Base-by-base conservation (phyloP, 228 moss, liverwort and hornwort genomes). In the Sphagnum magellanicum region DNA sequence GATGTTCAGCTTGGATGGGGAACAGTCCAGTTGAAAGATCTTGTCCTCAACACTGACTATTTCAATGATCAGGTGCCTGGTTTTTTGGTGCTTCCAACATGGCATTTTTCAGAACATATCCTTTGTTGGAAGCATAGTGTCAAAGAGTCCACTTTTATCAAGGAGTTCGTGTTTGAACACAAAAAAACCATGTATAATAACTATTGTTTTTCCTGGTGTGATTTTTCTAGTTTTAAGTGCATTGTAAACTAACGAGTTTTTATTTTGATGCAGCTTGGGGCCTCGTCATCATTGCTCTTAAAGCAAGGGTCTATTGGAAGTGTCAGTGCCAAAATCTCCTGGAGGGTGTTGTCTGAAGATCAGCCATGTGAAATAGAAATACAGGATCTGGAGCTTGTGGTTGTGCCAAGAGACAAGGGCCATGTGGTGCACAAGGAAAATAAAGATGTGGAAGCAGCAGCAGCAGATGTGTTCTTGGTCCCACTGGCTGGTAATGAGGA, bases 1-100 rank as follows among this genome's bases (percentile, higher is more conserved):
- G 97, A 98, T 74, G 97, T 98, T 75, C 97, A 98, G 84, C 91
- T 98, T 74, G 91, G 91, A 65, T 84, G 91, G 16, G 97, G 97
- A 64, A 87, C 83, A 16, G 84, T 98, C 68, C 87, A 87, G 73
- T 80, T 98, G 51, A 93, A 84, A 69, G 91, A 98, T 11, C 81
- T 98, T 5, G 84, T 80, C 60, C 82, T 98, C 0, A 93, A 98
- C 63, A 90, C 90, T 16, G 78, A 79, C 46, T 98, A 93, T 74
- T 85, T 98, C 52, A 93, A 98, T 68, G 91, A 93, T 47, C 97
- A 93, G 96, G 96, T 96, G 73, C 53, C 71, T 50, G n/a, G 58
- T 32, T 32, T 32, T 14, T 10, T 53, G 48, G 16, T 50, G 57
- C 59, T 32, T 2, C 32, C 32, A 32, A n/a, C 12, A 53, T 49